Evolutionary conservation across 352 stramenopile species (phyloP), one percentile per base, ranked within the genome.

Genomic region (Pythium insidiosum): DNA sequence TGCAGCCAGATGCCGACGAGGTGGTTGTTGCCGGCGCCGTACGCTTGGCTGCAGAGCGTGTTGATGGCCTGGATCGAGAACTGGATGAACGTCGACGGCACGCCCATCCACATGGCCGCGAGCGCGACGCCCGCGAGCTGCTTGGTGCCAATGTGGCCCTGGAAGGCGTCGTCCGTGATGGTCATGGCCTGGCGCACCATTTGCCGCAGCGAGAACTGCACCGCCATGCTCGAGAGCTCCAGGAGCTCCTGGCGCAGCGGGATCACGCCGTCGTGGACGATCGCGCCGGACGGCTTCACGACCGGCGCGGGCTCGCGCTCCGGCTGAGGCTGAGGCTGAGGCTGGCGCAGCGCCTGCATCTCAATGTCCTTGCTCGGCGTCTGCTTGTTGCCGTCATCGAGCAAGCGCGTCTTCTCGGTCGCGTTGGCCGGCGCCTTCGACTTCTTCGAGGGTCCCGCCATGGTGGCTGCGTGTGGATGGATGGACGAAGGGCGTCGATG

Each of bases 1-100:
- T 75, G 64, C 5, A 83, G 67, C 70, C 70, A 83, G 20, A 61
- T 60, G 22, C 63, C 63, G 23, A 73, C 56, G 38, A 83, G 63
- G 23, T 64, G 53, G 29, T 66, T 66, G 50, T 83, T 79, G 31
- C 65, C 62, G 13, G 70, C 66, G 22, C 70, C 70, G 23, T 74
- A 70, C 9, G 70, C 70, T 25, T 83, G 70, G 22, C 48, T 67
- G 45, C 58, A 77, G 12, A 83, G 54, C 38, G 65, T 69, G 25
- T 61, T 77, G 38, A 78, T 66, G 10, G 66, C 66, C 34, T 72
- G 57, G 48, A 76, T 73, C 6, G 58, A 63, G 23, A 66, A 73
- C 56, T 67, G 61, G 19, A 81, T 62, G 18, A 75, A 69, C 7
- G 66, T 66, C 5, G 61, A 68, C 0, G 63, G 62, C 38, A 78